These are phyloP conservation scores for Sindora glabra DNA, from an alignment of 306 rosid species.

Conservation along the genomic window DNA sequence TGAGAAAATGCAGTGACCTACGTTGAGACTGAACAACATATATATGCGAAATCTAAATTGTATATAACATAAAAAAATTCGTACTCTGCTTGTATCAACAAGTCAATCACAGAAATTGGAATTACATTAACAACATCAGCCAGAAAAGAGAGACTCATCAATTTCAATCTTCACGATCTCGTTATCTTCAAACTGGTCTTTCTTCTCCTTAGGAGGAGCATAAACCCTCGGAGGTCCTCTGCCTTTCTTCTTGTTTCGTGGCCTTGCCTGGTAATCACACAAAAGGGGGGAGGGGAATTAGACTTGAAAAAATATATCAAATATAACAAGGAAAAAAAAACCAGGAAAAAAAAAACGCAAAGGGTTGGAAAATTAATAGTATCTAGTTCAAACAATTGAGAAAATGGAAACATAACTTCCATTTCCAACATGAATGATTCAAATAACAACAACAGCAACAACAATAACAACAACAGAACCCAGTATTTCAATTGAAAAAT, in stretches of 20 bases:
- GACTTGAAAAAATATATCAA: no score
- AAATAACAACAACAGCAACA: no score
- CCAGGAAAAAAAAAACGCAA: no score
- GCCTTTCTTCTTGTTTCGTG: conserved; percentile 70
- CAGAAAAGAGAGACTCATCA: conserved; percentile 45
- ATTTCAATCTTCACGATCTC: conserved; percentile 58
- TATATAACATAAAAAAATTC: background rate
- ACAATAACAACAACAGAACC: no score
- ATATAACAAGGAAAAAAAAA: no score
- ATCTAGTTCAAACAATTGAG: no score
- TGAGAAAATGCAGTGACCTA: background rate
- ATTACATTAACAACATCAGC: conserved; percentile 25
- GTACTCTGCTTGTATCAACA: conserved; percentile 4
- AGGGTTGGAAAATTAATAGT: no score
- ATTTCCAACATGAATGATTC: no score
- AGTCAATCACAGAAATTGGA: background rate
- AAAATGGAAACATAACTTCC: no score
- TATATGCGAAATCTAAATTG: background rate
- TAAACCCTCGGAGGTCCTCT: conserved; percentile 66
- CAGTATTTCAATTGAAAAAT: background rate
- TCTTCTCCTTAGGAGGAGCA: conserved; percentile 46
- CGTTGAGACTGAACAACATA: no score
- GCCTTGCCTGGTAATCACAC: conserved; percentile 67
- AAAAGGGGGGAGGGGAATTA: no score
- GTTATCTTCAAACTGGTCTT: conserved; percentile 58